phyloP scores from a whole-genome alignment of 2,329 filamentous ascomycete species.

The Aspergillus fumigatus region DNA sequence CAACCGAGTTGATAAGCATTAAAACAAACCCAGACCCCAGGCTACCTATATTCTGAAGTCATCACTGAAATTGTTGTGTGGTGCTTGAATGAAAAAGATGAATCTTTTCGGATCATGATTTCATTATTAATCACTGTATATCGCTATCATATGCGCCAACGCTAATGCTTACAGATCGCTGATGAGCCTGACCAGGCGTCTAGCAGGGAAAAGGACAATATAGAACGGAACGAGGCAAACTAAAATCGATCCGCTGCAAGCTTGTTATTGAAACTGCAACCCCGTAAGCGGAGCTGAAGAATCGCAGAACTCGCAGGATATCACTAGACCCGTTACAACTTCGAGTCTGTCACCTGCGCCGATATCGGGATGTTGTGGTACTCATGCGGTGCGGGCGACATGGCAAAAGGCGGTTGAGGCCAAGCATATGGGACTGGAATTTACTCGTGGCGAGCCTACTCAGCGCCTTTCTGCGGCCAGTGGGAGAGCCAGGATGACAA shows the following conservation, averaged over 20 bases:
- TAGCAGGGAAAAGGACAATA: neutral
- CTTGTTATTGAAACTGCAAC: neutral
- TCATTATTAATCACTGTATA: neutral
- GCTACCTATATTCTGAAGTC: neutral
- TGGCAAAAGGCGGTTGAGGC: neutral
- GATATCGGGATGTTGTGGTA: neutral
- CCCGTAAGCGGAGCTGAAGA: neutral
- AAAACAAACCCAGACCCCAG: neutral
- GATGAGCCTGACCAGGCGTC: neutral
- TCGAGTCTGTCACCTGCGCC: neutral
- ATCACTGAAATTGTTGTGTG: neutral
- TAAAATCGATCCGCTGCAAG: neutral
- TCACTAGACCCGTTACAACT: neutral
- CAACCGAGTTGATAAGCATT: slow-evolving; percentile 3
- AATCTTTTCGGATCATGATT: neutral
- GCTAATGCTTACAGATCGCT: slow-evolving; percentile 7
- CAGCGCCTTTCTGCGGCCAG: neutral
- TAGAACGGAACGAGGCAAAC: neutral
- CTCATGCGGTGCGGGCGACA: neutral
- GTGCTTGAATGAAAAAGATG: neutral
- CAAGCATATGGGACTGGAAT: neutral
- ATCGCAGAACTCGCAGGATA: neutral
- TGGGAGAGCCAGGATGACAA: neutral
- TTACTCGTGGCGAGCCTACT: neutral
- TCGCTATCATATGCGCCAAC: slow-evolving; percentile 4